These are phyloP conservation scores for Backusella parvicylindrica DNA, from an alignment of 192 early-diverging fungal genomes.

Conservation along the genomic window DNA sequence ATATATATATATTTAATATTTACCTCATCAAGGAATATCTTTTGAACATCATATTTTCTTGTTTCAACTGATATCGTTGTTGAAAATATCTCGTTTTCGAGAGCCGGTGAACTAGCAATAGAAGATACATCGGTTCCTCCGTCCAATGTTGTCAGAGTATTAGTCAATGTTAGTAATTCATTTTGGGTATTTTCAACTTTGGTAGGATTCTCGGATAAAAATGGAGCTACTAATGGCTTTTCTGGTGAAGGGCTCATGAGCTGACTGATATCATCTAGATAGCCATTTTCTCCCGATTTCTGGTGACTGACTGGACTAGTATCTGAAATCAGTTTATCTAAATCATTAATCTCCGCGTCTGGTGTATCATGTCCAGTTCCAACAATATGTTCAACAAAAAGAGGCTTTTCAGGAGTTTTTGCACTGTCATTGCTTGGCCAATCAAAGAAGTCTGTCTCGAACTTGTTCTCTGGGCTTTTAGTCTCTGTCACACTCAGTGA, in stretches of 20 bases:
- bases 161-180: background rate
- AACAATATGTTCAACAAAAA: background rate
- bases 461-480: background rate
- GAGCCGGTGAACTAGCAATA: background rate
- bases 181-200: background rate
- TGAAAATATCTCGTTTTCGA: background rate
- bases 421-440: background rate
- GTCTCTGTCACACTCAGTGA: background rate
- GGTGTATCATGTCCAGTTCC: background rate
- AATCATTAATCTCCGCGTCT: background rate
- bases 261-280: background rate
- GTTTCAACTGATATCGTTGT: background rate
- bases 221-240: background rate
- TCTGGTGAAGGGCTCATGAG: background rate
- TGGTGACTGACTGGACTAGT: background rate
- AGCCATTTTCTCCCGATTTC: background rate
- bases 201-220: background rate
- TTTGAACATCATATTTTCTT: background rate
- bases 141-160: background rate
- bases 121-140: background rate
- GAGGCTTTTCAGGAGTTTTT: background rate
- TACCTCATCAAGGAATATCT: background rate
- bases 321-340: background rate
- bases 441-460: background rate
- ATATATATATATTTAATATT: background rate